Conservation (phyloP, 495 filamentous ascomycete species). For the Penicillium cinerascens region DNA sequence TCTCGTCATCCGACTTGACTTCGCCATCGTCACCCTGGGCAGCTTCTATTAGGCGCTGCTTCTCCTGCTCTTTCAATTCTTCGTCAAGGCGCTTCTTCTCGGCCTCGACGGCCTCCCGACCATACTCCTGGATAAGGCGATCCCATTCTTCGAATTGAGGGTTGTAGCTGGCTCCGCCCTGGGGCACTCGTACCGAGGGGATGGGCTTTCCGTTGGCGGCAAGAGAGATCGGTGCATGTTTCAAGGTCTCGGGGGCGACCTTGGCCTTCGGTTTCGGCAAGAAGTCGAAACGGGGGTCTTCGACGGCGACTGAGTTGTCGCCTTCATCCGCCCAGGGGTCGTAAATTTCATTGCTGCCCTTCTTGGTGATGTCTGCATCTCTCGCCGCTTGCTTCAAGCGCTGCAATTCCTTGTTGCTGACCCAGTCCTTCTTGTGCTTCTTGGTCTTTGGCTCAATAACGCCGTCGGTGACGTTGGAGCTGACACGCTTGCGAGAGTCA, state of each 20-base stretch:
- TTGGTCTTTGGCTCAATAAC: constrained; percentile 66
- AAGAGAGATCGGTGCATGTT: constrained; percentile 72
- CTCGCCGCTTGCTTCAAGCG: constrained; percentile 75
- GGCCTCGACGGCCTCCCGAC: constrained; percentile 70
- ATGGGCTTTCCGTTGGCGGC: constrained; percentile 71
- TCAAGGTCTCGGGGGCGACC: constrained; percentile 72
- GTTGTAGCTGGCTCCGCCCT: constrained; percentile 86
- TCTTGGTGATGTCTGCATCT: constrained; percentile 56
- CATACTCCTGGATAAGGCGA: constrained; percentile 65
- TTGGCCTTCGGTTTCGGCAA: constrained; percentile 59
- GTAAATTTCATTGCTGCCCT: constrained; percentile 52
- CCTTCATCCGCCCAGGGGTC: constrained; percentile 72
- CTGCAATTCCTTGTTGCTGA: constrained; percentile 74
- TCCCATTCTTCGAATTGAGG: constrained; percentile 82
- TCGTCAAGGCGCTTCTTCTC: constrained; percentile 74
- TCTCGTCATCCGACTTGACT: constrained; percentile 75
- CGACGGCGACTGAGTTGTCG: constrained; percentile 35
- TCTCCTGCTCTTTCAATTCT: constrained; percentile 59
- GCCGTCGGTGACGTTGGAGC: constrained; percentile 56
- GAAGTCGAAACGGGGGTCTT: constrained; percentile 56
- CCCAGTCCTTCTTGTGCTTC: constrained; percentile 66
- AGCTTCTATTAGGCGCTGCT: constrained; percentile 49
- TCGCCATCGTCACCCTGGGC: constrained; percentile 65
- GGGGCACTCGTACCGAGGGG: constrained; percentile 74
- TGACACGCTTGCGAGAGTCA: constrained; percentile 67